A percentile compares a stretch with the other conserved stretches of the same genome.
These are phyloP conservation scores for Chondrostereum purpureum DNA, from an alignment of 1,284 basidiomycete species.

Conservation along the genomic window DNA sequence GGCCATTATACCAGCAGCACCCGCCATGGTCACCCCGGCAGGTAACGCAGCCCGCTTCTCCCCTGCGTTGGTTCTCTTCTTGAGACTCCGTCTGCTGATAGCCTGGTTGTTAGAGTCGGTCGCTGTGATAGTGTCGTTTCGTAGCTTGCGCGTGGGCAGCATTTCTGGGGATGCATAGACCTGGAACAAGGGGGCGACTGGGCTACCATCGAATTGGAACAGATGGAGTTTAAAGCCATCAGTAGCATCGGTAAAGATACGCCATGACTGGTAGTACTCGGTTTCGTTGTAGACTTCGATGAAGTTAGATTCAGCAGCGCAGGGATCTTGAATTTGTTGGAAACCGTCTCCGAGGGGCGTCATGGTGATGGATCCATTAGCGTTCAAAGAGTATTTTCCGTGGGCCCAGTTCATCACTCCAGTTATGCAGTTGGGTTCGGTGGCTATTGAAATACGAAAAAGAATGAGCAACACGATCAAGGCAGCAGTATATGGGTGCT, in stretches of 20 bases:
- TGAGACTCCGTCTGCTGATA: slow-evolving; percentile 18
- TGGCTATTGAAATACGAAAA: slow-evolving; percentile 34
- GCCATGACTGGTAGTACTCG: slow-evolving; percentile 49
- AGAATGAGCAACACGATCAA: not conserved
- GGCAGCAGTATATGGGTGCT: no score
- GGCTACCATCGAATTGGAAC: slow-evolving; percentile 58
- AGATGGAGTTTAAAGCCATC: slow-evolving; percentile 60
- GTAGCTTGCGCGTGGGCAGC: slow-evolving; percentile 50
- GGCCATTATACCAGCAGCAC: not conserved
- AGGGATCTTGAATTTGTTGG: slow-evolving; percentile 89
- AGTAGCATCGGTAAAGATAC: slow-evolving; percentile 47
- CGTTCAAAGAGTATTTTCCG: slow-evolving; percentile 60
- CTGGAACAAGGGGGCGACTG: slow-evolving; percentile 54
- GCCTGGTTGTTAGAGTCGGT: slow-evolving; percentile 12
- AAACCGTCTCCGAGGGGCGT: slow-evolving; percentile 76
- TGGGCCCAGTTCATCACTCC: slow-evolving; percentile 85
- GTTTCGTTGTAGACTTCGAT: slow-evolving; percentile 76
- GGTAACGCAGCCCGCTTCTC: slow-evolving; percentile 11
- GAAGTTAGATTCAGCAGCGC: slow-evolving; percentile 79
- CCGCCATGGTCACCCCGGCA: slow-evolving; percentile 16
- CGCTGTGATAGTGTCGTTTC: slow-evolving; percentile 33
- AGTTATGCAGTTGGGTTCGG: slow-evolving; percentile 74
- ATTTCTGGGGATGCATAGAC: slow-evolving; percentile 56
- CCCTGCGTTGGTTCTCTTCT: slow-evolving; percentile 12
- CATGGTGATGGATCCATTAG: slow-evolving; percentile 74